Base-by-base conservation (phyloP, 1,284 basidiomycete genomes). In the Ceratobasidium sp. region DNA sequence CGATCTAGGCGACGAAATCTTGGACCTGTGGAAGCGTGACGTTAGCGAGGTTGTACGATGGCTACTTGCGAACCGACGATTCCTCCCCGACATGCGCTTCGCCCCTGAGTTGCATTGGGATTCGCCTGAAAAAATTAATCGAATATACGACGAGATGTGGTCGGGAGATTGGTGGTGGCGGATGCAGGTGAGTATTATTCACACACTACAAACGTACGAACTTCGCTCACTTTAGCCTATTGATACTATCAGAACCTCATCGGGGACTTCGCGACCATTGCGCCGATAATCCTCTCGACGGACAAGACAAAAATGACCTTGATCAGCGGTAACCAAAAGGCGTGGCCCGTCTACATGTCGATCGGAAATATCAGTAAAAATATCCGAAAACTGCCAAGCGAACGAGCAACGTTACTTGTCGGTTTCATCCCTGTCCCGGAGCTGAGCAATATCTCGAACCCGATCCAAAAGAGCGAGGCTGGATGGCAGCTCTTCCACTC, bases 21-120 rank as follows among this genome's bases (percentile, higher is more conserved):
- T 68, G 1, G 66, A 68, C n/a, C 44, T 68, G 1, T 68, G 66
- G 66, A 58, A 70, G 2, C 64, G 83, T 0, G 81, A 87, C 63
- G 81, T 87, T 0, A 83, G 84, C 28, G 42, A 66, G 23, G 84
- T 83, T 40, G 80, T 87, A 5, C 42, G 72, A 3, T 84, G 86
- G 33, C 67, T 79, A 0, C 7, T 80, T n/a, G 15, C 44, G 15
- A 78, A 80, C 28, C 76, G 69, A 9, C 33, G 26, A 7, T 79
- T 80, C 23, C n/a, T 39, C 1, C n/a, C 61, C 0, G 3, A 66
- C 33, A 64, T 80, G 61, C 28, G 68, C 3, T 81, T 55, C 39
- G 49, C 39, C 0, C 79, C 80, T 13, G 72, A 63, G 28, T 5
- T 4, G 13, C 58, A 64, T 20, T 64, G 58, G 40, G 9, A 12